A percentile compares a stretch with the other conserved stretches of the same genome.
Conservation (phyloP, 1,139 yeast species). For the Cylindricascospora bacillispora region DNA sequence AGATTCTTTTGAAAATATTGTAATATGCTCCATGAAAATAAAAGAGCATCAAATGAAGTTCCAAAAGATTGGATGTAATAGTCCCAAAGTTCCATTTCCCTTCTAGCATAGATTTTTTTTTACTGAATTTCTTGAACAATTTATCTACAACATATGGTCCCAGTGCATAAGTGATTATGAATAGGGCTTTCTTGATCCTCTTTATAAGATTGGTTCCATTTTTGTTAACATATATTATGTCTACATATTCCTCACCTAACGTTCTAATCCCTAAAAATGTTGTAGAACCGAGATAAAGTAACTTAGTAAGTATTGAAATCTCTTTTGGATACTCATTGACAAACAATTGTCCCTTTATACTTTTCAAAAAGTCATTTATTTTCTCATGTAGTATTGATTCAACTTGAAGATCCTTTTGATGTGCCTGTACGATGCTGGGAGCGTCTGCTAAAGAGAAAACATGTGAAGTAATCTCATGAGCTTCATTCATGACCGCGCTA, state of each 20-base stretch:
- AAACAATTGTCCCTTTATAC: constrained; percentile 50
- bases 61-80: constrained; percentile 40
- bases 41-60: constrained; percentile 66
- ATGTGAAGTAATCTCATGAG: too few relatives aligned
- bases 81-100: constrained; percentile 23
- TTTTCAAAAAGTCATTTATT: constrained; percentile 38
- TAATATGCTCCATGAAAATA: constrained; percentile 75
- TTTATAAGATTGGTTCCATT: constrained; percentile 41
- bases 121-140: constrained; percentile 8
- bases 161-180: constrained; percentile 41
- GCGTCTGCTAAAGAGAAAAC: constrained; percentile 32
- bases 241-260: constrained; percentile 89
- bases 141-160: constrained; percentile 41
- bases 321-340: constrained; percentile 54
- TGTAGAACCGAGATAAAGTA: constrained; percentile 55
- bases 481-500: too few relatives aligned
- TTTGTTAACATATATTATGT: constrained; percentile 53
- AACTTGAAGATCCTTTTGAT: constrained; percentile 75
- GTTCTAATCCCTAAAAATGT: constrained; percentile 70
- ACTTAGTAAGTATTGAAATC: constrained; percentile 43
- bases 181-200: constrained; percentile 34
- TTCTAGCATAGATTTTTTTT: constrained; percentile 7
- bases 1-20: constrained; percentile 59
- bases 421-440: constrained; percentile 54
- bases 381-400: constrained; percentile 44